Evolutionary conservation across 257 asterid species (phyloP).

Genomic region (Nicotiana otophora): DNA sequence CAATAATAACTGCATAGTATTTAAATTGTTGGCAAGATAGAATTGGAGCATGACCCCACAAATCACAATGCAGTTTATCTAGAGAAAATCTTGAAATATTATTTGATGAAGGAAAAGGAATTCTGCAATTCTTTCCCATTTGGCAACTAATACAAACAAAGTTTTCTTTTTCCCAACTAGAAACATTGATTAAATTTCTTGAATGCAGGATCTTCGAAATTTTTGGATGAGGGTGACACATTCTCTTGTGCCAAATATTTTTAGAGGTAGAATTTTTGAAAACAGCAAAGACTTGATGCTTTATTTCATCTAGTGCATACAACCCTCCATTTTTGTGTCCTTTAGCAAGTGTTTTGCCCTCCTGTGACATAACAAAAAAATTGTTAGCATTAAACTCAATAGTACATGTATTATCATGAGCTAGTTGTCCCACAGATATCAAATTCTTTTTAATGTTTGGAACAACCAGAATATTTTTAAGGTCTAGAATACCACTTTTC

Average conservation of each 20-base stretch:
- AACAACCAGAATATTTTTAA: neutral
- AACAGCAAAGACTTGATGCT: neutral
- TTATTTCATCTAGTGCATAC: neutral
- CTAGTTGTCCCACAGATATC: neutral
- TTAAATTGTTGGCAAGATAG: no score
- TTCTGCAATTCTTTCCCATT: slow-evolving; percentile 3
- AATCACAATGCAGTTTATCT: no score
- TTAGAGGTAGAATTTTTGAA: neutral
- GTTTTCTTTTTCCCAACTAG: neutral
- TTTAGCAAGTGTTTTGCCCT: neutral
- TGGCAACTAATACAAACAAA: neutral
- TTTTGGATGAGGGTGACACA: neutral
- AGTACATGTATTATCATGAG: neutral
- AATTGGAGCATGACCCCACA: no score
- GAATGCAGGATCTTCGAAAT: neutral
- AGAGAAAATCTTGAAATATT: neutral
- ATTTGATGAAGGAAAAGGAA: neutral
- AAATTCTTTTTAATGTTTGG: neutral
- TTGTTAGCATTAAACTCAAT: neutral
- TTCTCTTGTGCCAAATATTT: neutral
- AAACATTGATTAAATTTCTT: neutral
- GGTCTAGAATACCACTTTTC: neutral
- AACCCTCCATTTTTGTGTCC: neutral
- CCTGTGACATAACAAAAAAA: neutral
- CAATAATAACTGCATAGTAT: neutral